Percentiles rank a stretch among this genome's conserved stretches.
Evolutionary conservation across 2,329 filamentous ascomycete genomes (phyloP).

Genomic region (Fusarium transvaalense): DNA sequence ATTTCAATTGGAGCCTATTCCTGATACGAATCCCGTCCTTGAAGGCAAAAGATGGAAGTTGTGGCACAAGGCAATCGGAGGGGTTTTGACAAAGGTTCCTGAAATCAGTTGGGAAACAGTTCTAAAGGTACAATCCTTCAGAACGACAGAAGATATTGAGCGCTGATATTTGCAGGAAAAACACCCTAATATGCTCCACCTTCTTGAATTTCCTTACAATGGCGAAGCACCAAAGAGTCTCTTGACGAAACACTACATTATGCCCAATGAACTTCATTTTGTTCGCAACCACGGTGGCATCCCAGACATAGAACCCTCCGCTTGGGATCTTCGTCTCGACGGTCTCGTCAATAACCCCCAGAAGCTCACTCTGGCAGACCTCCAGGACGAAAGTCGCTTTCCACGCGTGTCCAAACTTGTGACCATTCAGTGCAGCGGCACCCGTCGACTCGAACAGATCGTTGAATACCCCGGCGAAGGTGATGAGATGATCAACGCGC

Average conservation of each 20-base stretch:
- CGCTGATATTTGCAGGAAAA: conserved; percentile 58
- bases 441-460: conserved; percentile 77
- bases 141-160: fast-evolving
- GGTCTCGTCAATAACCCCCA: conserved; percentile 71
- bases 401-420: conserved; percentile 69
- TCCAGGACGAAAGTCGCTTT: conserved; percentile 71
- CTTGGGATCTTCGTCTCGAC: conserved; percentile 67
- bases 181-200: conserved; percentile 69
- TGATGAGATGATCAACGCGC: conserved; percentile 68
- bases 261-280: conserved; percentile 70
- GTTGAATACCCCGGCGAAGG: conserved; percentile 74
- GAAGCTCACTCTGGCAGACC: conserved; percentile 67
- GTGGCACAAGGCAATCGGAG: conserved; percentile 66
- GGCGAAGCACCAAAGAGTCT: conserved; percentile 71
- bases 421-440: conserved; percentile 76
- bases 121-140: conserved; percentile 47
- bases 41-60: conserved; percentile 68
- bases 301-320: conserved; percentile 70
- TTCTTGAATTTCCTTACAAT: conserved; percentile 74
- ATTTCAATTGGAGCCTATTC: conserved; percentile 67
- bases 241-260: conserved; percentile 68
- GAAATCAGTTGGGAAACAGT: conserved; percentile 70
- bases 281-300: conserved; percentile 80
- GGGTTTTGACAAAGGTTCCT: conserved; percentile 59
- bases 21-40: conserved; percentile 68